Evolutionary conservation across 2,329 filamentous ascomycete species (phyloP).

Genomic region (Chrysoporthe deuterocubensis): DNA sequence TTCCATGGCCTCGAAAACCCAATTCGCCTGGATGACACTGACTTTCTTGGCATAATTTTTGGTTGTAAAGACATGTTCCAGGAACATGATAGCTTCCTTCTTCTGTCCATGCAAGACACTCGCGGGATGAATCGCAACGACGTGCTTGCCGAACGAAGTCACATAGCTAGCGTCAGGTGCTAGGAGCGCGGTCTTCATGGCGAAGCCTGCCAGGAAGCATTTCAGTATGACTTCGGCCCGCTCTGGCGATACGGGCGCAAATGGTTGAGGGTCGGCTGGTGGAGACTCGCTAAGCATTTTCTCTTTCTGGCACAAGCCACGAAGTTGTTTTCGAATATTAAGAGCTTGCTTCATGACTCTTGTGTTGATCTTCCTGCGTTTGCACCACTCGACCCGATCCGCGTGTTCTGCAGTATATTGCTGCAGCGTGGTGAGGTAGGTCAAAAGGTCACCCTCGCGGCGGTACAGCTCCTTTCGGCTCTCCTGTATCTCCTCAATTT

Average conservation of each 20-base stretch:
- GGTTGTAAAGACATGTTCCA: constrained; percentile 68
- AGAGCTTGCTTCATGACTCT: constrained; percentile 67
- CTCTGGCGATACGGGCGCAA: constrained; percentile 58
- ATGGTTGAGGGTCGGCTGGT: constrained; percentile 58
- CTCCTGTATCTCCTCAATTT: constrained; percentile 56
- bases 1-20: constrained; percentile 56
- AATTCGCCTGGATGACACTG: constrained; percentile 62
- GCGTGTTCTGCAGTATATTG: constrained; percentile 61
- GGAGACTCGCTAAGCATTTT: constrained; percentile 52
- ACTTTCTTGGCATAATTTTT: constrained; percentile 72
- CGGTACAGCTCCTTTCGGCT: constrained; percentile 61
- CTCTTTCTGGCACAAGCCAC: constrained; percentile 57
- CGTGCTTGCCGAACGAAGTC: constrained; percentile 62
- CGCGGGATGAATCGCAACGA: constrained; percentile 65
- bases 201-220: constrained; percentile 67
- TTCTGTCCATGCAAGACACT: constrained; percentile 67
- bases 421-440: constrained; percentile 66
- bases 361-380: constrained; percentile 57
- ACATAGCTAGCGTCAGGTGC: constrained; percentile 65
- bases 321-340: constrained; percentile 65
- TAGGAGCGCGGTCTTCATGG: constrained; percentile 62
- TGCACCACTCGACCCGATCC: constrained; percentile 62
- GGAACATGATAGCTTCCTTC: constrained; percentile 69
- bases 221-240: constrained; percentile 58
- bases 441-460: constrained; percentile 68